Base-by-base conservation (phyloP, 129 eudicot species). In the Cynara cardunculus region DNA sequence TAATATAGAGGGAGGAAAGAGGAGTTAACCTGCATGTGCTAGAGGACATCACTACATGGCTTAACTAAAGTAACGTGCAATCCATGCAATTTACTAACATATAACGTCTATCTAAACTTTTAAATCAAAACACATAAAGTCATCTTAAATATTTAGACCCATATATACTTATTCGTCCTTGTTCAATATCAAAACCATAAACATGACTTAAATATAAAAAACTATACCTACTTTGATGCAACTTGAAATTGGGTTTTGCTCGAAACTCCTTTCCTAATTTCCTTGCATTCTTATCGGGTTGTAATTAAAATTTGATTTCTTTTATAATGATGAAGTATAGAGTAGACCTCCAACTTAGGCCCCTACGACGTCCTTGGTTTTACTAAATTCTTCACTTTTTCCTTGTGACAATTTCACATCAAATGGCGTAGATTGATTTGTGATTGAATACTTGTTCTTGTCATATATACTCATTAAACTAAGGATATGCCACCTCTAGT, bases 11-110 rank as follows among this genome's bases (percentile, higher is more conserved):
- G 19, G 62, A 19, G 19, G 26, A 61, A 28, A 28, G 25, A 30
- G 71, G 5, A 34, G 4, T 19, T 7, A 16, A 74, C 85, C 85
- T 81, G 85, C 59, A 74, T 22, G 16, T 80, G 80, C 76, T 59
- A 31, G 19, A 81, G 73, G 24, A 73, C 31, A 44, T 81, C 85
- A 2, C 80, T 27, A 32, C 44, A 39, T 0, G 85, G 56, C 62
- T 75, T 75, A 2, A 81, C 79, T 10, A 28, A 28, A 28, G 3
- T 28, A 28, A 28, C 31, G 3, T 28, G 31, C 3, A 28, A 1
- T 1, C 2, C 3, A 28, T 3, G 1, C 3, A 28, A 28, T 28
- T 28, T 28, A 28, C 31, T 28, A 28, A 28, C 31, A 28, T 28
- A 28, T 28, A 28, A 28, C 31, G 3, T 28, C 31, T 28, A 28